Percentiles rank a stretch among this genome's conserved stretches.
Conservation (phyloP, 1,139 yeast species). For the Candida dubliniensis region DNA sequence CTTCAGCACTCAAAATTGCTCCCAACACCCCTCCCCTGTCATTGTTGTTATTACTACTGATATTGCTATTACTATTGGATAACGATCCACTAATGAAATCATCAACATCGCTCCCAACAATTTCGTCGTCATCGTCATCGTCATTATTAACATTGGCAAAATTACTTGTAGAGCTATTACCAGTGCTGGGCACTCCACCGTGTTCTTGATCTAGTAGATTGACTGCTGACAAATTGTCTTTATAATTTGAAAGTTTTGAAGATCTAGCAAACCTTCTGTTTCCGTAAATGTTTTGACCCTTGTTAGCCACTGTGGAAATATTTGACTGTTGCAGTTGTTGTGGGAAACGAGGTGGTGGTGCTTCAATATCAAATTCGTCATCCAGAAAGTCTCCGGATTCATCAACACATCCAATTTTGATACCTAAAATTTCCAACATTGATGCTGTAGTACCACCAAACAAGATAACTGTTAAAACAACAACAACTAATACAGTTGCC, state of each 20-base stretch:
- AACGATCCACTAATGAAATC: constrained; percentile 25
- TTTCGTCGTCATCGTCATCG: constrained; percentile 31
- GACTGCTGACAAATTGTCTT: constrained; percentile 10
- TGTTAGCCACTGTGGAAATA: neutral
- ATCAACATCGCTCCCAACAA: constrained; percentile 40
- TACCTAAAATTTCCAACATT: constrained; percentile 92
- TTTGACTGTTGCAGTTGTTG: constrained; percentile 1
- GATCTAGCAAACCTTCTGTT: constrained; percentile 31
- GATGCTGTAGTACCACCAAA: constrained; percentile 99
- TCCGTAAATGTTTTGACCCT: constrained; percentile 22
- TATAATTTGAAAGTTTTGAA: constrained; percentile 10
- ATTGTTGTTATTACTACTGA: neutral
- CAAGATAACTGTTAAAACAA: constrained; percentile 89
- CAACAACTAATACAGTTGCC: constrained; percentile 95
- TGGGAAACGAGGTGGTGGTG: constrained; percentile 48
- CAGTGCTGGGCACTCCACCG: constrained; percentile 5
- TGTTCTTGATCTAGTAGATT: constrained; percentile 8
- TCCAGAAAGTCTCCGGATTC: constrained; percentile 68
- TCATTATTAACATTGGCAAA: constrained; percentile 13
- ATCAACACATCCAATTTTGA: constrained; percentile 85
- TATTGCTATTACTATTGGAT: neutral
- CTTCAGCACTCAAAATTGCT: constrained; percentile 59
- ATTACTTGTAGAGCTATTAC: constrained; percentile 12
- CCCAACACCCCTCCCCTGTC: constrained; percentile 42
- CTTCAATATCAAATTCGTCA: constrained; percentile 94